Conservation (phyloP, 2,329 filamentous ascomycete genomes). For the Ceratocystis cubensis region DNA sequence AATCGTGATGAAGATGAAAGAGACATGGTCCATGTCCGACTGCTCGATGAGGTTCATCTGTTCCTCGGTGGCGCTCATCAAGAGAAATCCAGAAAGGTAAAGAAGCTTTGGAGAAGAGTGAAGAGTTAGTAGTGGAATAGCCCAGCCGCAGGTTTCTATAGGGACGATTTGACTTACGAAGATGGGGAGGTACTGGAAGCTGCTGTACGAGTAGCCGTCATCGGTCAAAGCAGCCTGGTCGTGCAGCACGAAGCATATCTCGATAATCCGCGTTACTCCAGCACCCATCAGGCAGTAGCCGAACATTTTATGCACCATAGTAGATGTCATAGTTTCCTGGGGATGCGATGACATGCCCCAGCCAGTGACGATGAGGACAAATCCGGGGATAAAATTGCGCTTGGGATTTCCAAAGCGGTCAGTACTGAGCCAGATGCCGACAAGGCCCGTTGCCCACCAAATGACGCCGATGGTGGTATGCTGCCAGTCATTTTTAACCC, state of each 20-base stretch:
- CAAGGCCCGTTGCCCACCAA: slow-evolving; percentile 90
- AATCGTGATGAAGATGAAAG: slow-evolving; percentile 84
- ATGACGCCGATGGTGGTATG: slow-evolving; percentile 99
- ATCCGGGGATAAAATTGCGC: slow-evolving; percentile 82
- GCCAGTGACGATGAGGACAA: slow-evolving; percentile 83
- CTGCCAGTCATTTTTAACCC: slow-evolving; percentile 90
- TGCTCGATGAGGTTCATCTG: slow-evolving; percentile 70
- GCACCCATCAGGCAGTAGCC: slow-evolving; percentile 92
- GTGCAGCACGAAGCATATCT: slow-evolving; percentile 74
- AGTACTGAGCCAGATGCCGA: slow-evolving; percentile 83
- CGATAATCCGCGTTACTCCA: slow-evolving; percentile 71
- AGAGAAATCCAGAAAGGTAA: slow-evolving; percentile 85
- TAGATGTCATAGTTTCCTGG: slow-evolving; percentile 70
- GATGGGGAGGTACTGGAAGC: slow-evolving; percentile 43
- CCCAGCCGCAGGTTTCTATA: too few species aligned
- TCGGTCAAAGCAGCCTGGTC: slow-evolving; percentile 54
- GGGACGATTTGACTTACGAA: slow-evolving; percentile 36
- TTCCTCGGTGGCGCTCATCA: slow-evolving; percentile 95
- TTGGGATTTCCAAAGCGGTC: slow-evolving; percentile 74
- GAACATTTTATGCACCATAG: slow-evolving; percentile 77
- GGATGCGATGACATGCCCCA: slow-evolving; percentile 93
- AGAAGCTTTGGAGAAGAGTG: slow-evolving; percentile 49
- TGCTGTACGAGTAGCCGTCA: slow-evolving; percentile 57
- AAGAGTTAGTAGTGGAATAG: too few species aligned
- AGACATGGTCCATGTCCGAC: slow-evolving; percentile 71